These are phyloP conservation scores for Cerrena zonata DNA, from an alignment of 1,284 basidiomycete genomes.

Conservation along the genomic window DNA sequence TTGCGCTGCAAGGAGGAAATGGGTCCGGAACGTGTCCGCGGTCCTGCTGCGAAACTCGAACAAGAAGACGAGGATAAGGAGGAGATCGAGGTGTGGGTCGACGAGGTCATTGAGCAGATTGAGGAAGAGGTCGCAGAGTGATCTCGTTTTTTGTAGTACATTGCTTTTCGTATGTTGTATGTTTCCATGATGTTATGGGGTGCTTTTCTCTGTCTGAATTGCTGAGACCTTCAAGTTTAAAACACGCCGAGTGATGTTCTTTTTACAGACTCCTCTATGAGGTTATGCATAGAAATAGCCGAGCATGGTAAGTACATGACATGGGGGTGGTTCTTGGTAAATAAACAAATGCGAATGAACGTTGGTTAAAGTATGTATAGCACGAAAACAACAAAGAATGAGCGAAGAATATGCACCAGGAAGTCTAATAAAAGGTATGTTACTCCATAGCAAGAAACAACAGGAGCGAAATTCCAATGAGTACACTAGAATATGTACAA, in stretches of 20 bases:
- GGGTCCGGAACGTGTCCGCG: slow-evolving; percentile 41
- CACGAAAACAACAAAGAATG: background rate
- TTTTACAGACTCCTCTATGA: no score
- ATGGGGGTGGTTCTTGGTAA: no score
- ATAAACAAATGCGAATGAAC: background rate
- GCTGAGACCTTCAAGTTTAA: no score
- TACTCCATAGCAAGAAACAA: background rate
- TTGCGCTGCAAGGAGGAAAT: slow-evolving; percentile 54
- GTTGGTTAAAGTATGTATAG: background rate
- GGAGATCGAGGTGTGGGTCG: slow-evolving; percentile 85
- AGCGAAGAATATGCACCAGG: background rate
- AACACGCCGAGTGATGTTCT: no score
- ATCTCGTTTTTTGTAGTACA: slow-evolving; percentile 6
- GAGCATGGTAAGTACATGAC: no score
- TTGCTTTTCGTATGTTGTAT: background rate
- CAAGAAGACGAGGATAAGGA: slow-evolving; percentile 59
- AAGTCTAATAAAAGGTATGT: background rate
- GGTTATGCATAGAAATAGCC: no score
- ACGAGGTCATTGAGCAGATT: slow-evolving; percentile 85
- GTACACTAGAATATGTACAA: background rate
- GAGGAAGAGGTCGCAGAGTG: slow-evolving; percentile 72
- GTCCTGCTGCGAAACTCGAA: slow-evolving; percentile 30
- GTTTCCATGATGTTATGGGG: background rate
- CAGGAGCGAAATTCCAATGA: background rate
- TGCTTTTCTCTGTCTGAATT: no score